Percentiles rank a stretch among this genome's conserved stretches.
Conservation (phyloP, 768 basidiomycete genomes). For the Tubosaeta sp. region DNA sequence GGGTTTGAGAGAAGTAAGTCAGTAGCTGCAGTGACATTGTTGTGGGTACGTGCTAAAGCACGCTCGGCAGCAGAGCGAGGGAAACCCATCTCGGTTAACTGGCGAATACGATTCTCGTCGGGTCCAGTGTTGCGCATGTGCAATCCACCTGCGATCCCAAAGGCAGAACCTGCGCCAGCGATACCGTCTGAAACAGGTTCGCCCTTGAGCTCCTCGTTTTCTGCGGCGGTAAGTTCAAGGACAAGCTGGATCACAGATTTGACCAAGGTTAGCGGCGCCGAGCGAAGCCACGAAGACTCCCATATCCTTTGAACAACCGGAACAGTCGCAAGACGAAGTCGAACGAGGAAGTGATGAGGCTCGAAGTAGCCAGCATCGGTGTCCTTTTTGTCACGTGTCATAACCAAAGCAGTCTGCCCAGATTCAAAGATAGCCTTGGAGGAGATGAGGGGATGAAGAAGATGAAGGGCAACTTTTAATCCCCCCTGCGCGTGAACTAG, state of each 20-base stretch:
- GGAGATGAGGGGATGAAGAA: slow-evolving; percentile 72
- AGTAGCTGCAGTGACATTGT: slow-evolving; percentile 85
- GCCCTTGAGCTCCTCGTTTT: slow-evolving; percentile 67
- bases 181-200: slow-evolving; percentile 38
- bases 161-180: slow-evolving; percentile 28
- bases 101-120: slow-evolving; percentile 75
- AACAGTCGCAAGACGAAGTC: slow-evolving; percentile 63
- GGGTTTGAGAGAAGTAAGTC: slow-evolving; percentile 84
- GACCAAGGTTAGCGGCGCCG: slow-evolving; percentile 69
- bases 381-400: slow-evolving; percentile 74
- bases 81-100: slow-evolving; percentile 97
- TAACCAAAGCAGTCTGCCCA: slow-evolving; percentile 68
- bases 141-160: slow-evolving; percentile 30
- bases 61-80: slow-evolving; percentile 81
- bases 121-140: slow-evolving; percentile 43
- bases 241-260: slow-evolving; percentile 73
- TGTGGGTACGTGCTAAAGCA: slow-evolving; percentile 78
- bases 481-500: slow-evolving; percentile 76
- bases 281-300: slow-evolving; percentile 78
- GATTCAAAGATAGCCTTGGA: slow-evolving; percentile 83
- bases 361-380: slow-evolving; percentile 79
- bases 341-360: slow-evolving; percentile 82
- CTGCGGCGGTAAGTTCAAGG: slow-evolving; percentile 76
- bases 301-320: slow-evolving; percentile 70
- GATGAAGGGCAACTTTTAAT: slow-evolving; percentile 73